Base-by-base conservation (phyloP, 148 eudicot genomes). In the Chenopodium album region DNA sequence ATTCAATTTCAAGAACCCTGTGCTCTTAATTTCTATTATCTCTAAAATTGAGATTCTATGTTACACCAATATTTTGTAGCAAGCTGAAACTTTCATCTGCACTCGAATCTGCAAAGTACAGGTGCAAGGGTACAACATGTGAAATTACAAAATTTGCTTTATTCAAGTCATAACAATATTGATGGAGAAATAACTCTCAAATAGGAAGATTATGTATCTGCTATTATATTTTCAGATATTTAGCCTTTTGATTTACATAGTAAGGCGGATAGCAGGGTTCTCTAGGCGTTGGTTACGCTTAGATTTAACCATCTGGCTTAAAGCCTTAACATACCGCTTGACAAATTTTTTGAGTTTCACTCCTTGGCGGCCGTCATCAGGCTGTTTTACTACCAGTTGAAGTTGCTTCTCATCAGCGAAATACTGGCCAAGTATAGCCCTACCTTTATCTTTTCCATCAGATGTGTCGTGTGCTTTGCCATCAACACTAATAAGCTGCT, bases 381-480 rank as follows among this genome's bases (percentile, higher is more conserved):
- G 73, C 74, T 81, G 79, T 78, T 78, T 85, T 4, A 85, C 44
- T 37, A 81, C 84, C 84, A 85, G 22, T 75, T 85, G 87, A 50
- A 85, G 79, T 31, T 78, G 84, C 20, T 81, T 81, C 28, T 85
- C 87, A 26, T 85, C 78, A 7, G 78, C 78, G 52, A 85, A 77
- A 23, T 85, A 79, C 16, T 85, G 70, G 26, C 81, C 62, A 4
- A 81, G 76, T 26, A 73, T 4, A 26, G 82, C 75, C 75, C 76
- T 81, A 26, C 76, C 71, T 56, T 71, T 3, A 50, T 77, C 77
- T 22, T 77, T 47, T 46, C 56, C 52, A 66, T 46, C 63, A 9
- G 47, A 26, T 34, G 28, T 31, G 34, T 62, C 75, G 0, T 71
- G 23, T 50, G 41, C 75, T 47, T 44, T 32, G 17, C 6, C 37